Evolutionary conservation across 75 land plant species (phyloP), one percentile per base, ranked within the genome.

Genomic region (Cryptomeria japonica): DNA sequence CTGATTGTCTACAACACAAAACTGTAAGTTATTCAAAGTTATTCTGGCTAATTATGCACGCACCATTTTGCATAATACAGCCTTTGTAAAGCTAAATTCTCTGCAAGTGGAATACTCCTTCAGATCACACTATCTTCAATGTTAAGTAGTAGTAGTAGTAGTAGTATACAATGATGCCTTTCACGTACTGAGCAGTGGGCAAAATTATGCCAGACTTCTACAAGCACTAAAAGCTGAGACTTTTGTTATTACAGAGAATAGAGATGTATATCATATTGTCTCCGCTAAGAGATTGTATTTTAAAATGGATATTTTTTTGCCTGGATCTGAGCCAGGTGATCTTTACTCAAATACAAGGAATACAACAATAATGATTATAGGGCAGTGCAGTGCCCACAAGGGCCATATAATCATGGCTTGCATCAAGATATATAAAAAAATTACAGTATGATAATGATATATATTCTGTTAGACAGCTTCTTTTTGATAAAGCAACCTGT

Each of bases 401-500:
- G 77, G 32, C n/a, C 11, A 13, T 75, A 32, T 10, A 75, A 8
- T 75, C 37, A 75, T 75, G 38, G 77, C 77, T 13, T 75, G 70
- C 77, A 75, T 75, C 8, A 64, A 75, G 12, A 75, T 75, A 14
- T 3, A 6, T 12, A 51, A 51, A 51, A 51, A 25, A 32, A 75
- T 72, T 72, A 72, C 76, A 72, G 34, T 34, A 34, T 75, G 77
- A 32, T 34, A 79, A 51, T 79, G 25, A 79, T 16, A 79, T 79
- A 79, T 79, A 82, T 44, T 82, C 84, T 41, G 84, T 82, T 82
- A 82, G 84, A 79, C 22, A 37, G 82, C 42, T 28, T 82, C 46
- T 47, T 82, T 82, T 82, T 34, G 28, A 82, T 82, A 82, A 82
- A 82, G 84, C 31, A 9, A 44, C 13, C 46, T 82, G 84, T 44